Evolutionary conservation across 805 yeast species (phyloP), one percentile per base, ranked within the genome.

Genomic region (Lachancea nothofagi): DNA sequence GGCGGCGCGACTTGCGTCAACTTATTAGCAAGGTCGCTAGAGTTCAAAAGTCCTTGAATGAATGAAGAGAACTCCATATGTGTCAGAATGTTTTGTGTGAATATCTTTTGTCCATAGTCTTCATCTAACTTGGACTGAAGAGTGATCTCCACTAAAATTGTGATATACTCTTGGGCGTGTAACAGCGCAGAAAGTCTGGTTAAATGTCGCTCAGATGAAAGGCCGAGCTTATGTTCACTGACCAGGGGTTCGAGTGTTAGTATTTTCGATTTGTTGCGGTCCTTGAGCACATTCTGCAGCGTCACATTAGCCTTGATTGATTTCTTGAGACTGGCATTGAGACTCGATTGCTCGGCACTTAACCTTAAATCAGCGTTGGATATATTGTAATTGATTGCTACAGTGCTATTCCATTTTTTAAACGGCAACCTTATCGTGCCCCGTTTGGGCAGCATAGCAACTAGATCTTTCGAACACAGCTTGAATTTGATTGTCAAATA

Each of bases 351-450:
- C 18, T 17, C 34, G 5, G 24, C 6, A 19, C 20, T 29, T 7
- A 20, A 12, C 15, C 13, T 28, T 8, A 21, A 20, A 10, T 22
- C 32, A 2, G 19, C 27, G 21, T 14, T 15, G 4, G 27, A 3
- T 4, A 10, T 7, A 9, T 19, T 19, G 12, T 19, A 21, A 19
- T 12, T 21, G 22, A 43, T 15, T 9, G 46, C 28, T 12, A 48
- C 31, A 25, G 47, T 40, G 30, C 49, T 48, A 36, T 33, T 41
- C 37, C 41, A 42, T 13, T 37, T 47, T 29, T 38, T 43, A 12
- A 44, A 30, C 24, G 44, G 34, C 21, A 13, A 7, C 14, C 17
- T 18, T 2, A 29, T 5, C 10, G 36, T 15, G 13, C 20, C 24
- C 12, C 36, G 28, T 20, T 15, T 26, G 20, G 41, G n/a, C 20